Evolutionary conservation across 2,329 filamentous ascomycete species (phyloP), one percentile per base, ranked within the genome.

Genomic region (Exophiala aquamarina): DNA sequence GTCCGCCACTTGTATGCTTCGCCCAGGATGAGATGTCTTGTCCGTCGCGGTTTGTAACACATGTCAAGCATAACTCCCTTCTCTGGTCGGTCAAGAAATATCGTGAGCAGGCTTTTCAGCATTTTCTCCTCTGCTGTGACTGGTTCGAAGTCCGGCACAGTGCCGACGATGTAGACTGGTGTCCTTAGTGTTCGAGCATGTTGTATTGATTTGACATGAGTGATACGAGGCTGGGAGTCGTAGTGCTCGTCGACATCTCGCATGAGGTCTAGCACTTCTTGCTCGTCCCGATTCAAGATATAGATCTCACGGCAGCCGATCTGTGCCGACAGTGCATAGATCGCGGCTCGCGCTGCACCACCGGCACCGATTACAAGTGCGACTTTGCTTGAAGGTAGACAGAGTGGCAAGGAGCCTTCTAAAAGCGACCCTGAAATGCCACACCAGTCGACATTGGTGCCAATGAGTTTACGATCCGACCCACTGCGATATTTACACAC

Each of bases 271-370:
- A 14, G 26, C n/a, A 47, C 47, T 20, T 49, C 47, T 2, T 44
- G 2, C 6, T 39, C 15, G 15, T 44, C 40, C 3, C 62, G 54
- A 34, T 65, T 65, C 36, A 59, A 59, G 10, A 65, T 47, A 43
- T 48, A 61, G 6, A 64, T 58, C n/a, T 54, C 39, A 13, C 38
- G 40, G 26, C 63, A 47, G 2, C 59, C 57, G 3, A 62, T 37
- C 7, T 11, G 7, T 3, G 59, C 42, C 11, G 47, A 50, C 77
- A 91, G 82, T 1, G 87, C 82, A 57, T 91, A 91, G 3, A 89
- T 78, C 2, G 86, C 84, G 2, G 86, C 86, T 47, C 87, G 76
- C 8, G 84, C 86, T 85, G 90, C 90, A 6, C 87, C 87, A 32
- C 78, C 78, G 13, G 78, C 76, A 10, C 78, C 78, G 51, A 79